Percentiles rank a stretch among this genome's conserved stretches.
These are phyloP conservation scores for Corniculantispora saksenae DNA, from an alignment of 2,329 filamentous ascomycete genomes.

Conservation along the genomic window DNA sequence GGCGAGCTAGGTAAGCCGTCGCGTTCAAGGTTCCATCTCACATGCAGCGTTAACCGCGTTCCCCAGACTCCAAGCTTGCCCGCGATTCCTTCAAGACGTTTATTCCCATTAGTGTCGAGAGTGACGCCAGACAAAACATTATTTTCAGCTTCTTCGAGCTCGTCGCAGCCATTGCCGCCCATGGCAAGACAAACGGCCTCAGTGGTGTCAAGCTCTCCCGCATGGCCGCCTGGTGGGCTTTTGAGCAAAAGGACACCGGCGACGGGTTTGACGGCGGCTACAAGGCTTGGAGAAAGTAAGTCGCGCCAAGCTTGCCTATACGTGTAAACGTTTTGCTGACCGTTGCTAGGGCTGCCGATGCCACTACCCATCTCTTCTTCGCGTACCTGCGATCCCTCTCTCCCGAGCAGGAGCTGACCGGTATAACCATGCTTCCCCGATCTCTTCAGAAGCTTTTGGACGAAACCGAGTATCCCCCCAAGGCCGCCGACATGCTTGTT, in stretches of 20 bases:
- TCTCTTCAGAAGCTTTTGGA: constrained; percentile 88
- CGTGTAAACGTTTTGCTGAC: constrained; percentile 21
- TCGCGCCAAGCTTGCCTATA: constrained; percentile 16
- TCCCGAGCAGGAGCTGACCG: constrained; percentile 74
- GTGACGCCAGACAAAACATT: constrained; percentile 79
- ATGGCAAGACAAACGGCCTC: constrained; percentile 90
- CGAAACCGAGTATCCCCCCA: constrained; percentile 91
- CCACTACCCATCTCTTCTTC: constrained; percentile 95
- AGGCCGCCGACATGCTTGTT: constrained; percentile 73
- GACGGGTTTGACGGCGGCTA: constrained; percentile 96
- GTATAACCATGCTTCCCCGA: constrained; percentile 83
- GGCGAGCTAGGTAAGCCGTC: constrained; percentile 78
- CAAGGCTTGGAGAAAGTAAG: constrained; percentile 79
- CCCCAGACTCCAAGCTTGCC: constrained; percentile 82
- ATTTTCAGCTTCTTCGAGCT: constrained; percentile 97
- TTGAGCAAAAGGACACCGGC: constrained; percentile 83
- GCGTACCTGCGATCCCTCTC: constrained; percentile 89
- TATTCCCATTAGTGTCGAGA: constrained; percentile 90
- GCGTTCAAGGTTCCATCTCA: neutral
- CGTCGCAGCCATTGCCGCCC: constrained; percentile 83
- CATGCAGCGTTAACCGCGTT: constrained; percentile 26
- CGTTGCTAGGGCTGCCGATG: constrained; percentile 77
- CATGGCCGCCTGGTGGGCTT: constrained; percentile 98
- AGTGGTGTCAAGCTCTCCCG: constrained; percentile 91
- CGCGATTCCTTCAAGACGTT: constrained; percentile 95